A percentile compares a stretch with the other conserved stretches of the same genome.
Evolutionary conservation across 1,284 basidiomycete species (phyloP).

Genomic region (Cryptococcus jaspeensis): DNA sequence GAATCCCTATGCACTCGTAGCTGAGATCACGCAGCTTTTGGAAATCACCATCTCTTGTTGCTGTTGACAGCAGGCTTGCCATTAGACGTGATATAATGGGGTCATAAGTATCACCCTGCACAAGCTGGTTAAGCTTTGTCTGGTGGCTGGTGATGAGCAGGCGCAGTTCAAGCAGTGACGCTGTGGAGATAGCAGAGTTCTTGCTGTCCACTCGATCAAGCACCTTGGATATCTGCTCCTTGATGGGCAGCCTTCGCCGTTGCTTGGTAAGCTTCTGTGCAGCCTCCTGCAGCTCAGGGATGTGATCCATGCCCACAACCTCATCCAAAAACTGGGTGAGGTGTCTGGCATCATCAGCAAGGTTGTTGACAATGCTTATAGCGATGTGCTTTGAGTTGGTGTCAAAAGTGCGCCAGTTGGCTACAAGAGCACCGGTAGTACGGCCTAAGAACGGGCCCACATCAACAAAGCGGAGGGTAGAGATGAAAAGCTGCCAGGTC

Average conservation of each 20-base stretch:
- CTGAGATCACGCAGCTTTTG: constrained; percentile 67
- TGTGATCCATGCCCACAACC: constrained; percentile 69
- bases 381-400: constrained; percentile 60
- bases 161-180: constrained; percentile 76
- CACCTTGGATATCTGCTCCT: constrained; percentile 65
- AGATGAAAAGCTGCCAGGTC: constrained; percentile 80
- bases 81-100: constrained; percentile 70
- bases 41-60: constrained; percentile 68
- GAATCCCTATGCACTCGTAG: constrained; percentile 88
- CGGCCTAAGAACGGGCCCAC: constrained; percentile 82
- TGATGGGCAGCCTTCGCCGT: constrained; percentile 59
- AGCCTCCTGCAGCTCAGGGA: constrained; percentile 64
- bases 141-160: constrained; percentile 60
- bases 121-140: constrained; percentile 61
- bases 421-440: constrained; percentile 80
- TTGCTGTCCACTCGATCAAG: constrained; percentile 75
- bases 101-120: constrained; percentile 84
- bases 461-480: constrained; percentile 66
- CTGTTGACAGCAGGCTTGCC: constrained; percentile 66
- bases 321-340: constrained; percentile 63
- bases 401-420: constrained; percentile 70
- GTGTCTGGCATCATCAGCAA: constrained; percentile 63
- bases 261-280: constrained; percentile 56
- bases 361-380: constrained; percentile 66
- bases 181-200: constrained; percentile 74